Evolutionary conservation across 2,329 filamentous ascomycete genomes (phyloP), one percentile per base, ranked within the genome.

Genomic region (Pseudomassariella vexata): DNA sequence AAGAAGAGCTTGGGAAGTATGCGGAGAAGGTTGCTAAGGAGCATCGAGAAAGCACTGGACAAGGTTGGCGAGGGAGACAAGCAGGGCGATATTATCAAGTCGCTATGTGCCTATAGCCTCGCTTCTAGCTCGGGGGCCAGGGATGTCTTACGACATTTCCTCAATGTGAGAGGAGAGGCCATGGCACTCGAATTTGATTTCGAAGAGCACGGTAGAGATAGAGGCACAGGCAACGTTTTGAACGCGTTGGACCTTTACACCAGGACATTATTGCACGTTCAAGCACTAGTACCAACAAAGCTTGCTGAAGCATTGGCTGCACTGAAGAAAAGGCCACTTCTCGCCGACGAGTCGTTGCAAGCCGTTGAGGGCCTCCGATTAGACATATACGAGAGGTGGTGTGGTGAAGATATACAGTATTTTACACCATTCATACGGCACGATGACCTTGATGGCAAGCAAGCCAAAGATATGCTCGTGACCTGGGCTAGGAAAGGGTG

Each of bases 351-450:
- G 2, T 69, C 79, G 2, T 63, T 95, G 12, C 70, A 72, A 33
- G 59, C 63, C 1, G 57, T 92, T 2, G 76, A 85, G 42, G 82
- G 81, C 11, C 62, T 95, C 9, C 76, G 84, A 21, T 62, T 95
- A 17, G 87, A 95, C 49, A 62, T 92, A 8, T 79, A 86, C 48
- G 77, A 81, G 41, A 71, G 72, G 14, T 94, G 88, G 84, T 84
- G 92, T 40, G 73, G 83, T 12, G 79, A 88, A 6, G 86, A 94
- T 38, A 84, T 95, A 24, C 76, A 76, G 28, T 83, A 82, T 42
- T 95, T 94, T 52, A 90, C 80, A 1, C 89, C 89, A 0, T 95
- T 87, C 62, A 84, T 94, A 21, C 79, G 85, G 19, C 80, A 94
- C 46, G 85, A 89, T 43, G 84, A 92, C 43, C 57, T 85, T 5